Conservation (phyloP, 768 basidiomycete species). For the Guyanaporus albipodus region DNA sequence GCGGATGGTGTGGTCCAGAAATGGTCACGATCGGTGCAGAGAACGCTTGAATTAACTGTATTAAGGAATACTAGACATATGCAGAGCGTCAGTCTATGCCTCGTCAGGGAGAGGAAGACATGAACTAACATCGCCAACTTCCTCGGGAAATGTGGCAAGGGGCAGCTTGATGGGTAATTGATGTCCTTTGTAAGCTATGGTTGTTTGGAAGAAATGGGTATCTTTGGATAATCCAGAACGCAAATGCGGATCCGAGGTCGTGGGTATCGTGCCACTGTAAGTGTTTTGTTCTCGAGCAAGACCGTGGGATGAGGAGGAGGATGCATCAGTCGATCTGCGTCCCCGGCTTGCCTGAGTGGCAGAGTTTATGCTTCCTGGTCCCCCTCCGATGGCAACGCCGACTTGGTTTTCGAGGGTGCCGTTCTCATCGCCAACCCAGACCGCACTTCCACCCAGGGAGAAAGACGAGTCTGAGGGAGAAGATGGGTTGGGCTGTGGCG, state of each 20-base stretch:
- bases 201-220: slow-evolving; percentile 91
- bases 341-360: slow-evolving; percentile 45
- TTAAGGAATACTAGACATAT: slow-evolving; percentile 75
- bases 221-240: slow-evolving; percentile 64
- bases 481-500: slow-evolving; percentile 35
- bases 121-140: slow-evolving; percentile 88
- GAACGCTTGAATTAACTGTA: slow-evolving; percentile 85
- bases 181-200: slow-evolving; percentile 78
- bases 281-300: slow-evolving; percentile 39
- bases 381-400: slow-evolving; percentile 38
- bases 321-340: slow-evolving; percentile 69
- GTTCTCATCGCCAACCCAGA: slow-evolving; percentile 81
- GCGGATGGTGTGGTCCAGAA: slow-evolving; percentile 79
- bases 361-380: slow-evolving; percentile 43
- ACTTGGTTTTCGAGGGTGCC: slow-evolving; percentile 44
- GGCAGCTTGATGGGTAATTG: slow-evolving; percentile 90
- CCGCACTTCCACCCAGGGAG: slow-evolving; percentile 73
- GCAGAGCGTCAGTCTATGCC: slow-evolving; percentile 10
- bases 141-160: slow-evolving; percentile 82
- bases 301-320: slow-evolving; percentile 64
- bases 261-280: slow-evolving; percentile 35
- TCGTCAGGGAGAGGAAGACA: neutral
- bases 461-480: slow-evolving; percentile 74
- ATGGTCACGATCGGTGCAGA: slow-evolving; percentile 53
- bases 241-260: slow-evolving; percentile 44